Base-by-base conservation (phyloP, 495 filamentous ascomycete species). In the Hypoxylon subgilvum region DNA sequence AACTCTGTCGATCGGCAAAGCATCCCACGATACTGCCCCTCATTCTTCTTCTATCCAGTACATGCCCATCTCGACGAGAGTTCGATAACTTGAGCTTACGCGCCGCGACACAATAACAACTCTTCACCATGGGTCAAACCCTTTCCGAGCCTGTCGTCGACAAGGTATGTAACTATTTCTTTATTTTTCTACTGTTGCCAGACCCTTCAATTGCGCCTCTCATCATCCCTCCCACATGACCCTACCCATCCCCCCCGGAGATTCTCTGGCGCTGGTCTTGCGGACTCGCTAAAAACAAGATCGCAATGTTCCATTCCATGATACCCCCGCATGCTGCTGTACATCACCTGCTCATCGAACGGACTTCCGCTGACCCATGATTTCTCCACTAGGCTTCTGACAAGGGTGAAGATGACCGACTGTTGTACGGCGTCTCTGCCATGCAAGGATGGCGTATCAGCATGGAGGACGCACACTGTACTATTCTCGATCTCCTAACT, bases 381-480 rank as follows among this genome's bases (percentile, higher is more conserved):
- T 19, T 40, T 65, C 51, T 61, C 47, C 52, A 31, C 38, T 76
- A 98, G 94, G 77, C 84, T 72, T 97, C 94, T 53, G 85, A 86
- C 69, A 85, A 87, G 66, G 93, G 94, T 72, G 88, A 88, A 76
- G 92, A 97, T 89, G 92, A 96, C 61, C 86, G 90, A 71, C 84
- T 96, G 68, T 72, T 92, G 60, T 98, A 88, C 72, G 94, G 95
- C 65, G 84, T 98, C 56, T 97, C 95, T 61, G 90, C 90, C 74
- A 98, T 98, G 94, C 94, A 98, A 76, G 94, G 94, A 79, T 98
- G 94, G 94, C 88, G 94, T 75, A 97, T 97, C 74, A 95, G 90
- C 75, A 98, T 98, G 94, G 94, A 98, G 73, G 94, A 98, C 69
- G 86, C 94, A 52, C 94, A 98, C 76, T 89, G 90, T 30, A 82